phyloP scores from a whole-genome alignment of 495 filamentous ascomycete genomes.

The Daldinia grandis region DNA sequence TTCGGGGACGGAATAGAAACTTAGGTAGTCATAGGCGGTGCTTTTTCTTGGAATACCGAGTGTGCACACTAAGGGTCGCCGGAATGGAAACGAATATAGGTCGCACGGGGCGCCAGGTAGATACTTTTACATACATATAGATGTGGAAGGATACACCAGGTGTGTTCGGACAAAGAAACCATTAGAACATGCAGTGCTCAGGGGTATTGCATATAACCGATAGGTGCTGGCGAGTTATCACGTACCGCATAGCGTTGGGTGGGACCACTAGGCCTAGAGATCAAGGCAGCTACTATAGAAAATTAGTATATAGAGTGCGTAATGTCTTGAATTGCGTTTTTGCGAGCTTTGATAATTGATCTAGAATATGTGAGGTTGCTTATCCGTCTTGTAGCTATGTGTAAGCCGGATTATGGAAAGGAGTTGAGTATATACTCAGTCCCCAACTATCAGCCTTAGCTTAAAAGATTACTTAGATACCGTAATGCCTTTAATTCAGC shows the following conservation, averaged over 20 bases:
- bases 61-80: slow-evolving; percentile 10
- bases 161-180: slow-evolving; percentile 13
- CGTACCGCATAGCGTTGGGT: not conserved
- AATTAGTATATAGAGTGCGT: not conserved
- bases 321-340: not conserved
- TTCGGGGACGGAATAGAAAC: not conserved
- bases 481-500: too few relatives aligned
- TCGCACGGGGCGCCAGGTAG: not conserved
- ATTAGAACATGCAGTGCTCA: not conserved
- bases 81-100: slow-evolving; percentile 3
- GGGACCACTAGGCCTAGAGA: not conserved
- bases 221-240: not conserved
- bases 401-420: too few relatives aligned
- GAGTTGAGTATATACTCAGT: too few relatives aligned
- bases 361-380: not conserved
- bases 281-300: not conserved
- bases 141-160: slow-evolving; percentile 7
- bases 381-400: too few relatives aligned
- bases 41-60: slow-evolving; percentile 18
- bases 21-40: not conserved
- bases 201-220: not conserved
- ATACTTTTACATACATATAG: slow-evolving; percentile 26
- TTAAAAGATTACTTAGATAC: too few relatives aligned
- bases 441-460: too few relatives aligned
- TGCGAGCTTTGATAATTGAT: not conserved